phyloP scores from a whole-genome alignment of 2,329 filamentous ascomycete genomes.

The Sordariomycetes sp. region DNA sequence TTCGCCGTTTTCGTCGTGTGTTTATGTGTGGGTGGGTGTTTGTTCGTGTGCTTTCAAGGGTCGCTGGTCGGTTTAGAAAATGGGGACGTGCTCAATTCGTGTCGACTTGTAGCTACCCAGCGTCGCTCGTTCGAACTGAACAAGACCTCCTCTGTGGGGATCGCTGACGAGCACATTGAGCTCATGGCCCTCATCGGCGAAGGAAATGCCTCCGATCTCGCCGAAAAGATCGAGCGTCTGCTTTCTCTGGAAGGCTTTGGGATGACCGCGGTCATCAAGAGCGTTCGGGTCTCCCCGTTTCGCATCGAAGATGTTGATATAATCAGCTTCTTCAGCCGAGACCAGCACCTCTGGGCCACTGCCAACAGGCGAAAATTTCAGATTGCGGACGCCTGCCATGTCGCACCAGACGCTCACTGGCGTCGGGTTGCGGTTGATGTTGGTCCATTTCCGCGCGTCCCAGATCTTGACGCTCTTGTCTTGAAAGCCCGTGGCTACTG shows the following conservation, averaged over 20 bases:
- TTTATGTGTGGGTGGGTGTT: neutral
- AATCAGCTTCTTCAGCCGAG: constrained; percentile 68
- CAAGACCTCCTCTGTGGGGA: constrained; percentile 53
- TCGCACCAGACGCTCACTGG: constrained; percentile 50
- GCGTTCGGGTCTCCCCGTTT: too few species aligned
- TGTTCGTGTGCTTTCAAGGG: neutral
- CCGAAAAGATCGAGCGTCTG: constrained; percentile 69
- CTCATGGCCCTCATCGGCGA: constrained; percentile 58
- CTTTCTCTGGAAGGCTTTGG: constrained; percentile 44
- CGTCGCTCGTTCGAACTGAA: constrained; percentile 43
- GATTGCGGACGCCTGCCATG: constrained; percentile 58
- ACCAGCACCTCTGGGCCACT: constrained; percentile 59
- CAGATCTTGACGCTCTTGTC: constrained; percentile 66
- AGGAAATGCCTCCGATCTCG: constrained; percentile 59
- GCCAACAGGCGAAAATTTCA: constrained; percentile 65
- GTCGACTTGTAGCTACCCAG: neutral
- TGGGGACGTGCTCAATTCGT: neutral
- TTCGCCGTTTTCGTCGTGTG: neutral
- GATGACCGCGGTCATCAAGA: constrained; percentile 24
- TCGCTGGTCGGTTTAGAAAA: neutral
- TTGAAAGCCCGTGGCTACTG: constrained; percentile 68
- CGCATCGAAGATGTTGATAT: constrained; percentile 61
- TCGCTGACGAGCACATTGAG: constrained; percentile 64
- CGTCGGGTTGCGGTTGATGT: constrained; percentile 35
- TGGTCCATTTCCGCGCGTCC: constrained; percentile 63